A percentile compares a stretch with the other conserved stretches of the same genome.
Evolutionary conservation across 305 asterid genomes (phyloP).

Genomic region (Fraxinus ornus): DNA sequence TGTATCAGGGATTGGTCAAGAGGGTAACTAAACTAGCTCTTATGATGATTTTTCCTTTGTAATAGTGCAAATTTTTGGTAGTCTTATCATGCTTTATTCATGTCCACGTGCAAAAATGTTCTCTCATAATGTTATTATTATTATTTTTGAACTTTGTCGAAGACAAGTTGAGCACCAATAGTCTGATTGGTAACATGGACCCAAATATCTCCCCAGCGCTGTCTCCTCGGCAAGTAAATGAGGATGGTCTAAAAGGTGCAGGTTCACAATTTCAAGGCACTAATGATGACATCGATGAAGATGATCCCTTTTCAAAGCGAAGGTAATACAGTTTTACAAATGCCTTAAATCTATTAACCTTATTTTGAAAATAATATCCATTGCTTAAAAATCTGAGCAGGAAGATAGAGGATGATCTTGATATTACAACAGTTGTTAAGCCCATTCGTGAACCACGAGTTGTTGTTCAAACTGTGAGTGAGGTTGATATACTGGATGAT

Average conservation of each 20-base stretch:
- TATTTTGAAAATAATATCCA: conserved; percentile 13
- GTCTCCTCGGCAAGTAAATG: conserved; percentile 71
- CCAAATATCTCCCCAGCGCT: conserved; percentile 54
- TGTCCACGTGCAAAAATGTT: conserved; percentile 17
- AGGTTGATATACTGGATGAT: conserved; percentile 96
- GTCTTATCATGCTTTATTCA: conserved; percentile 16
- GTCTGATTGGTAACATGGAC: conserved; percentile 31
- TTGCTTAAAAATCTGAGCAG: conserved; percentile 41
- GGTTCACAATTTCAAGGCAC: conserved; percentile 48
- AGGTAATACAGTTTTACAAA: conserved; percentile 46
- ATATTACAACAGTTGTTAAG: conserved; percentile 71
- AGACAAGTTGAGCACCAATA: conserved; percentile 55
- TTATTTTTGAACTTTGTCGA: conserved; percentile 26
- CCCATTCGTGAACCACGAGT: conserved; percentile 97
- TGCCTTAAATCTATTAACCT: background rate
- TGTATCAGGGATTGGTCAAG: conserved; percentile 52
- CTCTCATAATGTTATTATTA: background rate
- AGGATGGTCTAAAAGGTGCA: conserved; percentile 55
- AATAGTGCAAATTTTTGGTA: conserved; percentile 14
- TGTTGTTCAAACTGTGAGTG: conserved; percentile 95
- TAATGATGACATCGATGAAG: conserved; percentile 71
- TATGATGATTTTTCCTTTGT: conserved; percentile 14
- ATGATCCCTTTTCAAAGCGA: conserved; percentile 68
- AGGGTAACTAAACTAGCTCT: conserved; percentile 51
- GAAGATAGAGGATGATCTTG: conserved; percentile 72